Evolutionary conservation across 2,329 filamentous ascomycete genomes (phyloP), one percentile per base, ranked within the genome.

Genomic region (Fusarium algeriense): DNA sequence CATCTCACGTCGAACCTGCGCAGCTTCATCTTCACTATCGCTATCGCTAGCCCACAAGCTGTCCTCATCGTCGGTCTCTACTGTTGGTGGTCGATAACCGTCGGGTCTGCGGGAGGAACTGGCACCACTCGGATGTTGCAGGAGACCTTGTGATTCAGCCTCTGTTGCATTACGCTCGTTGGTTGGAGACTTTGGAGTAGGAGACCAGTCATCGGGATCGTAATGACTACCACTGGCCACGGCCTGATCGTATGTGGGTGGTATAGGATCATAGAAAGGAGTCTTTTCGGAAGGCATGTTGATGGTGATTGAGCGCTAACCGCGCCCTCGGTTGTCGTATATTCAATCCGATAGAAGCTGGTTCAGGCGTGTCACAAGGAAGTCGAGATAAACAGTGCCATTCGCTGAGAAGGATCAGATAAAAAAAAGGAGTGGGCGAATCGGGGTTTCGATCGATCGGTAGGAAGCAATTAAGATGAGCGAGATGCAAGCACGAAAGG

Each of bases 1-100:
- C 84, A 98, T 91, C 81, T 96, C 93, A 73, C 92, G 88, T 69
- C 93, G 90, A 75, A 96, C 87, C 69, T 90, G 89, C 35, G 88
- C 89, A 40, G 89, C 89, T 71, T 92, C 87, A 35, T 80, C 79
- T 52, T 83, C 83, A 56, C 81, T 83, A 14, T 83, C 83, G 26
- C 81, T 83, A 32, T 85, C 83, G 82, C 80, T 84, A 83, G 86
- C 80, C 81, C 88, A 84, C 30, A 85, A 78, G 72, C 85, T 85
- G 64, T 85, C 86, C 69, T 95, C 91, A 67, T 90, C 91, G 63
- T 94, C 94, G 3, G 83, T 86, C 80, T 96, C 92, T 69, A 95
- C 94, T 3, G 92, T 95, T 3, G 95, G 94, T 40, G 91, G 88
- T 35, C 90, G 90, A 81, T 98, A 97, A 70, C 90, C 90, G 56